Base-by-base conservation (phyloP, 495 filamentous ascomycete genomes). In the Trypethelium eluteriae region DNA sequence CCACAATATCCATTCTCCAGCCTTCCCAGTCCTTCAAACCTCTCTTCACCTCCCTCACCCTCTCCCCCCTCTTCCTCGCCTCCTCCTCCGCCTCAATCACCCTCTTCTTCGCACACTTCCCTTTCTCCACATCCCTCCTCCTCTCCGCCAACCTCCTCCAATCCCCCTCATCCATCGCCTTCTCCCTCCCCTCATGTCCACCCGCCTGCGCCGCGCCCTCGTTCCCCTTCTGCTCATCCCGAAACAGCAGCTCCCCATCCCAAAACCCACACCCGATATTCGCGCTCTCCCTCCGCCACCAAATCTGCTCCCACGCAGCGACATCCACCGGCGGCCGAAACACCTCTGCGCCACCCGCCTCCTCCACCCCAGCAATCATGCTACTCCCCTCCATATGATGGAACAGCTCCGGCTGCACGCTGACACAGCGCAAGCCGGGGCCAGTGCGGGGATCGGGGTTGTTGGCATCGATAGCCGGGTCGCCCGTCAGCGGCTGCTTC, bases 341-440 rank as follows among this genome's bases (percentile, higher is more conserved):
- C 35, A 69, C 65, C 36, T 71, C 35, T 2, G 68, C 38, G 62
- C 62, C 62, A 32, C 46, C 62, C 39, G 50, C 50, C 56, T 50
- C 46, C 59, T 75, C 68, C 6, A 69, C 66, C 14, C 62, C 47
- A 25, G 63, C 69, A 46, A 76, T 75, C 67, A 71, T 62, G 63
- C 68, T 71, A 38, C 56, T 18, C 25, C 63, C 74, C 11, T 70
- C 64, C 66, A 73, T 69, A 63, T 76, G 74, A 61, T 76, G 74
- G 63, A 76, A 75, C 18, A 76, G 68, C 67, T 76, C 74, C 1
- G 74, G 74, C 12, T 63, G 69, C 38, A 72, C 53, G 4, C 64
- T 70, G 47, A 62, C 74, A 66, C 74, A 76, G 63, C 67, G 71
- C 9, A 49, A 41, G 10, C 67, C 44, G 41, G 65, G 71, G 3